Base-by-base conservation (phyloP, 2,329 filamentous ascomycete species). In the Fusarium duplospermum region DNA sequence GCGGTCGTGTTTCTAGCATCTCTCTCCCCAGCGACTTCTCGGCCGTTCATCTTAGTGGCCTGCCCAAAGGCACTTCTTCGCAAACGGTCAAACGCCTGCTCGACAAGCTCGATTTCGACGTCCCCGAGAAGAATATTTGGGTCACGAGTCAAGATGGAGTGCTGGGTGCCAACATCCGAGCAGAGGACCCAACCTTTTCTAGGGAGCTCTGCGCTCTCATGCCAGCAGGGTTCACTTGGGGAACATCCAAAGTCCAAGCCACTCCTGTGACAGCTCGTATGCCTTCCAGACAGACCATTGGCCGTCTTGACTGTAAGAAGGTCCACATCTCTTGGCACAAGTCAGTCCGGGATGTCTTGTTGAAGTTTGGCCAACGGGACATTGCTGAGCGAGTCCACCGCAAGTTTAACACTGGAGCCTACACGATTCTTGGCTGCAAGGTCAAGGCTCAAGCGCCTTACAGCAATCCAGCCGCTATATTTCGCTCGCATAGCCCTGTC, bases 301-400 rank as follows among this genome's bases (percentile, higher is more conserved):
- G 77, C 3, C 78, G 79, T 0, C 78, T 84, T 0, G 81, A 84
- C 24, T 80, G 78, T 47, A 81, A 76, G 47, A 81, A 81, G 38
- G 76, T 85, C 1, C 76, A 80, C 29, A 78, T 78, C 33, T 84
- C 82, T 6, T 85, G 83, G 83, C 79, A 83, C 64, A 79, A 78
- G 31, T 71, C 82, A 8, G 72, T 54, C 8, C 76, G 66, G 13
- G 77, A 72, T 1, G 81, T 65, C 0, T 80, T 71, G 72, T 70
- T 85, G 5, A 79, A 76, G 22, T 84, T 83, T 62, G 68, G 61
- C 4, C 65, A 18, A 20, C 36, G 38, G 4, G 40, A 38, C 1
- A 54, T 75, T 4, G 82, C 82, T 0, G 72, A 64, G 5, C 77
- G 81, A 0, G n/a, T 62, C 2, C 35, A 18, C n/a, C 6, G n/a